phyloP scores from a whole-genome alignment of 441 rosid genomes.

The Populus hybrid region DNA sequence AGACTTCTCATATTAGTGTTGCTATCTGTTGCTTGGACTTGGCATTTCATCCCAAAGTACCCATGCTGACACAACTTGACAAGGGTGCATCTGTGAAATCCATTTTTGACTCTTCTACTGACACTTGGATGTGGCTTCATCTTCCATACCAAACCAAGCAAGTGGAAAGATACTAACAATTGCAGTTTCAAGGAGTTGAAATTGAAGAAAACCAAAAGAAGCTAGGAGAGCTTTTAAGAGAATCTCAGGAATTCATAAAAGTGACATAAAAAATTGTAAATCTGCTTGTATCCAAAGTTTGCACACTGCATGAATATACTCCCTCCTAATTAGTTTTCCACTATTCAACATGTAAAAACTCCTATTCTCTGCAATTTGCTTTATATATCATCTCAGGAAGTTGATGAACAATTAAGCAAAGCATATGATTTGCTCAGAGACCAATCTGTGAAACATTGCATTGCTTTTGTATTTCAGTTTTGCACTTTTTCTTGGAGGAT shows the following conservation, averaged over 20 bases:
- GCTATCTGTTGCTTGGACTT: not conserved
- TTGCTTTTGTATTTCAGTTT: not conserved
- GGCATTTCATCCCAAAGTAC: not conserved
- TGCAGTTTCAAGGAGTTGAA: not conserved
- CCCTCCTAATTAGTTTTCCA: not conserved
- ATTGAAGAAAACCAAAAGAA: not conserved
- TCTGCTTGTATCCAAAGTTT: not conserved
- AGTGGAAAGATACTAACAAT: not conserved
- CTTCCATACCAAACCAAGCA: not conserved
- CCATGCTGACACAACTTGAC: not conserved
- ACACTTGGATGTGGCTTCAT: not conserved
- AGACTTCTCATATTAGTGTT: not conserved
- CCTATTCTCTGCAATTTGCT: not conserved
- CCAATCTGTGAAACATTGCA: not conserved
- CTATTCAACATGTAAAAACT: not conserved
- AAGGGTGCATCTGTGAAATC: not conserved
- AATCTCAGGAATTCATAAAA: not conserved
- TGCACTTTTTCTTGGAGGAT: not conserved
- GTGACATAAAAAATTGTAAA: not conserved
- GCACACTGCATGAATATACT: not conserved
- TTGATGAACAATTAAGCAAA: not conserved
- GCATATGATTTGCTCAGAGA: not conserved
- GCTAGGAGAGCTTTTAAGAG: not conserved
- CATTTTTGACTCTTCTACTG: not conserved
- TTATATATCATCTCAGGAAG: not conserved